phyloP scores from a whole-genome alignment of 116 monocot genomes.

The Zostera marina region DNA sequence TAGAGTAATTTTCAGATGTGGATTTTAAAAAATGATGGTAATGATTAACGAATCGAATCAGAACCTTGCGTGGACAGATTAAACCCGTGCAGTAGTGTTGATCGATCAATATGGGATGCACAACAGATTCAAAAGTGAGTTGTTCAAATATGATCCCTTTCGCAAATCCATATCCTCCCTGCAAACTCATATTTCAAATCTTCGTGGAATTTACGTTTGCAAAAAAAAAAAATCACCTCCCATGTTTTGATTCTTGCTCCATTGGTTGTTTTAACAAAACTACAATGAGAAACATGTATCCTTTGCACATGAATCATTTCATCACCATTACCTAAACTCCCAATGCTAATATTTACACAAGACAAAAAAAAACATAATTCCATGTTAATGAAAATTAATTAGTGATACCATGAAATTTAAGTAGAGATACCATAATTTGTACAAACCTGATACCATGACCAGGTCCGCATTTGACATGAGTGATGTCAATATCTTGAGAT shows the following conservation, averaged over 20 bases:
- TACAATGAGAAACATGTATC: constrained; percentile 12
- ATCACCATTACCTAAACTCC: constrained; percentile 20
- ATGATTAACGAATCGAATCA: not conserved
- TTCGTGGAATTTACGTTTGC: too few relatives aligned
- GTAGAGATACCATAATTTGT: too few relatives aligned
- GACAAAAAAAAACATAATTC: too few relatives aligned
- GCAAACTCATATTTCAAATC: not conserved
- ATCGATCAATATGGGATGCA: constrained; percentile 18
- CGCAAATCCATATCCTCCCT: constrained; percentile 29
- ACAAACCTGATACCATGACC: constrained; percentile 34
- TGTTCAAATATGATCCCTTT: constrained; percentile 5
- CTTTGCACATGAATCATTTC: constrained; percentile 17
- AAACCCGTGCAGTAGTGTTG: constrained; percentile 23
- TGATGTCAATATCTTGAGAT: constrained; percentile 9
- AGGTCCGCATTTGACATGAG: constrained; percentile 17
- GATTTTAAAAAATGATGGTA: constrained; percentile 20
- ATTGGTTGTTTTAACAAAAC: constrained; percentile 15
- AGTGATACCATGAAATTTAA: too few relatives aligned
- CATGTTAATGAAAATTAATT: too few relatives aligned
- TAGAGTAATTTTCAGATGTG: not conserved
- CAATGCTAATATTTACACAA: constrained; percentile 11
- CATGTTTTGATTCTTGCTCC: constrained; percentile 52
- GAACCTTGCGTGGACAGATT: constrained; percentile 18
- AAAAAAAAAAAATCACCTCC: constrained; percentile 36
- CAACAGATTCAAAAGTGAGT: constrained; percentile 8